Base-by-base conservation (phyloP, 2,329 filamentous ascomycete genomes). In the Fusarium ambrosium region DNA sequence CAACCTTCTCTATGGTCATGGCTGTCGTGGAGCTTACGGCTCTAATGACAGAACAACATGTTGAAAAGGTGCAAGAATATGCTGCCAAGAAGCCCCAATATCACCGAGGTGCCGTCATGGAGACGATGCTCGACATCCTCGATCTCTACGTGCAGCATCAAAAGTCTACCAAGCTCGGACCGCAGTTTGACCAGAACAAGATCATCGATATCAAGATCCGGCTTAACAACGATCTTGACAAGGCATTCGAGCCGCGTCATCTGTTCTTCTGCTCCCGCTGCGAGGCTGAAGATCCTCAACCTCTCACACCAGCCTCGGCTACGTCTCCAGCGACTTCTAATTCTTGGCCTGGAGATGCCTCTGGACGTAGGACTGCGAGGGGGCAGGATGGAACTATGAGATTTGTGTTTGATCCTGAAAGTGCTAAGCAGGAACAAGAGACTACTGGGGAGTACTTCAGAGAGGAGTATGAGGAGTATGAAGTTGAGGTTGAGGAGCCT, bases 141-240 rank as follows among this genome's bases (percentile, higher is more conserved):
- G 96, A 99, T 79, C 89, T 98, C 4, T 98, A 98, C 82, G 97
- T 95, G 0, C 94, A 97, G 79, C 93, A 97, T 80, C 90, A 91
- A 64, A 89, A 90, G 75, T 87, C 89, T 62, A 98, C 95, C 37
- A 91, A 92, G 61, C 87, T 98, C 22, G 95, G 95, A 8, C 87
- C 89, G 18, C 86, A 89, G 58, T 93, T 94, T 82, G 90, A 92
- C 56, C 87, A 96, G 51, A 92, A 96, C 76, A 89, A 89, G 64
- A 96, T 98, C 81, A 94, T 98, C 80, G 91, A 93, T 73, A 91
- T 97, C 77, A 94, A 97, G 80, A 98, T 98, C 73, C 88, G 90
- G 27, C 88, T 98, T 72, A 98, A 98, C 82, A 90, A 94, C 78
- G 93, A 97, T 83, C 89, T 95, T 60, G 92, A 94, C 62, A 85